Conservation (phyloP, 768 basidiomycete genomes). For the Grammothele lineata region DNA sequence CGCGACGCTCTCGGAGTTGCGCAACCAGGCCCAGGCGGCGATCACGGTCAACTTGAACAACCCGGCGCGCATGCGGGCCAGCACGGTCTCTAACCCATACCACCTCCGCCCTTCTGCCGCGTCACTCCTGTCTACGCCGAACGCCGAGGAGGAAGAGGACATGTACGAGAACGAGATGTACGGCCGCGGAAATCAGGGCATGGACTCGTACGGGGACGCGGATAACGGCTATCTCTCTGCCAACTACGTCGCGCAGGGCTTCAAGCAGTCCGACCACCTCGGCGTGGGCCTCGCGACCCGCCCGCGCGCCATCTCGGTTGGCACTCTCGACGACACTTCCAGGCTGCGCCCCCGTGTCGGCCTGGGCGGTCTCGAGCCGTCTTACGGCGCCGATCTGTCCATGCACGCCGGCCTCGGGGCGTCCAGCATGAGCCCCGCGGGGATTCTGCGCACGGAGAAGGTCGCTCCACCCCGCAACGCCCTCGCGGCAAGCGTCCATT, state of each 20-base stretch:
- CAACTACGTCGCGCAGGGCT: slow-evolving; percentile 66
- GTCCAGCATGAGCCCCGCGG: slow-evolving; percentile 26
- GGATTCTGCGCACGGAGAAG: slow-evolving; percentile 64
- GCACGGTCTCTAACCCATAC: slow-evolving; percentile 92
- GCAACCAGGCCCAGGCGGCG: slow-evolving; percentile 86
- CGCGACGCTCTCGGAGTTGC: slow-evolving; percentile 84
- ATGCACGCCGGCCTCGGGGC: slow-evolving; percentile 29
- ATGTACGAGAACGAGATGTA: slow-evolving; percentile 60
- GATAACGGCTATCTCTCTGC: slow-evolving; percentile 51
- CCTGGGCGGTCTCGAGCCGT: slow-evolving; percentile 46
- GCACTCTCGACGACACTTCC: slow-evolving; percentile 77
- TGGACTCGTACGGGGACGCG: slow-evolving; percentile 58
- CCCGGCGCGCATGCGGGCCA: slow-evolving; percentile 80
- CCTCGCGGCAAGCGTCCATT: slow-evolving; percentile 55
- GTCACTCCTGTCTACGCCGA: slow-evolving; percentile 63
- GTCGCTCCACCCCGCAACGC: slow-evolving; percentile 39
- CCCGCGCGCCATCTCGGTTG: slow-evolving; percentile 86
- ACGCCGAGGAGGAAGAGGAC: slow-evolving; percentile 70
- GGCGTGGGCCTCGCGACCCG: slow-evolving; percentile 40
- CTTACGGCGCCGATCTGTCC: slow-evolving; percentile 55
- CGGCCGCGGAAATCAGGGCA: slow-evolving; percentile 46
- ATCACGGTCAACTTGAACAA: slow-evolving; percentile 78
- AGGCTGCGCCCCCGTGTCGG: slow-evolving; percentile 62
- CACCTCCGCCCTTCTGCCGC: slow-evolving; percentile 56
- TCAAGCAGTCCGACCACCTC: slow-evolving; percentile 71